Evolutionary conservation across 768 basidiomycete species (phyloP).

Genomic region (Pholiota microspora): DNA sequence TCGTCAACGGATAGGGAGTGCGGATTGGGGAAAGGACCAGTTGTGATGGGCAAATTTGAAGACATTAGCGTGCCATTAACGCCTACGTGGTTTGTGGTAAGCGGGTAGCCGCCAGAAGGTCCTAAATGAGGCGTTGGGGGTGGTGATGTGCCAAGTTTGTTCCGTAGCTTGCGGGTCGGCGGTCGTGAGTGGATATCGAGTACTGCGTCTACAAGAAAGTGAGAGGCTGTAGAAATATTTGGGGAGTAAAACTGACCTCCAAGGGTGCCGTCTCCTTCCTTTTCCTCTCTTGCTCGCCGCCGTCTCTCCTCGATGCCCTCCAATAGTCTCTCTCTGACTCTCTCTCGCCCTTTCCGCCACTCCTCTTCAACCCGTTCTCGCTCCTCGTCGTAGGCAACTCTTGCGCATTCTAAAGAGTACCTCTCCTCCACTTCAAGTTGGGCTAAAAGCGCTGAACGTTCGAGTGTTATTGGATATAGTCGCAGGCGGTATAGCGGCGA

Average conservation of each 20-base stretch:
- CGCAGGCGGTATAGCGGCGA: conserved; percentile 67
- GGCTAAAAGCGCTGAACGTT: conserved; percentile 72
- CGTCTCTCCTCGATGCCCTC: conserved; percentile 86
- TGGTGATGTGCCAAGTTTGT: conserved; percentile 76
- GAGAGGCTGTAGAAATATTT: conserved; percentile 4
- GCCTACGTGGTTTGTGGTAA: conserved; percentile 13
- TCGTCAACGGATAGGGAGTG: conserved; percentile 86
- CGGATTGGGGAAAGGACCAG: conserved; percentile 73
- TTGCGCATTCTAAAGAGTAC: conserved; percentile 62
- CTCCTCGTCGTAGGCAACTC: conserved; percentile 76
- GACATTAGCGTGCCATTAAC: conserved; percentile 33
- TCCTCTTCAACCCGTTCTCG: conserved; percentile 79
- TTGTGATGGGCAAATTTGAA: conserved; percentile 56
- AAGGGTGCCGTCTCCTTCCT: conserved; percentile 82
- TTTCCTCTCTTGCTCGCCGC: conserved; percentile 79
- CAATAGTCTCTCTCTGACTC: conserved; percentile 72
- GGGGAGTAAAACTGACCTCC: conserved; percentile 45
- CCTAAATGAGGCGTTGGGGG: conserved; percentile 66
- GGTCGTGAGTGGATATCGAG: conserved; percentile 76
- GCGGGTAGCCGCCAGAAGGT: conserved; percentile 13
- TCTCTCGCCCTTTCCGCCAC: conserved; percentile 71
- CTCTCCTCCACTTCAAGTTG: conserved; percentile 68
- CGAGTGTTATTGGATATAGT: conserved; percentile 69
- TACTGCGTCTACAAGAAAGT: conserved; percentile 52
- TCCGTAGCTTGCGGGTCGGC: conserved; percentile 82